Conservation (phyloP, 331 rosid genomes). For the Quercus phellos region DNA sequence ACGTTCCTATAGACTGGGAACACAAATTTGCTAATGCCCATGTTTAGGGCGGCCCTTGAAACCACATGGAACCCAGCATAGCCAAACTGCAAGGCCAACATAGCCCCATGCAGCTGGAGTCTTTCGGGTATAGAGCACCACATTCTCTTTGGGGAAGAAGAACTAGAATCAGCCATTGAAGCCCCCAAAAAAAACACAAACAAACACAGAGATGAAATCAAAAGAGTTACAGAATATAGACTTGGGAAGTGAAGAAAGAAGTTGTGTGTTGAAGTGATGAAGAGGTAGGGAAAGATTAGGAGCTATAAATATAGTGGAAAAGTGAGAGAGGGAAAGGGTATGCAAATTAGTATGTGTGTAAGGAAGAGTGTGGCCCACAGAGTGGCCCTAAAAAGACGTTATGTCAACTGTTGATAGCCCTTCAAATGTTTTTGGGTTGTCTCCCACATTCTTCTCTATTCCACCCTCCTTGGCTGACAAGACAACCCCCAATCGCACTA, state of each 20-base stretch:
- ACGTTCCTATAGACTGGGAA: conserved; percentile 88
- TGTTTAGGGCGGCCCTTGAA: conserved; percentile 90
- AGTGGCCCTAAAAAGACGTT: conserved; percentile 48
- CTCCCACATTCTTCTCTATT: conserved; percentile 64
- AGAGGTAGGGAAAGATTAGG: conserved; percentile 23
- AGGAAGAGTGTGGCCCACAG: conserved; percentile 27
- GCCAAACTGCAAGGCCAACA: conserved; percentile 93
- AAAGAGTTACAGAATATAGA: conserved; percentile 1
- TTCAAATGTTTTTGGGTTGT: conserved; percentile 62
- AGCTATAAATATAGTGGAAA: conserved; percentile 49
- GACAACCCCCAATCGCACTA: conserved; percentile 41
- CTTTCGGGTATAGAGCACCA: conserved; percentile 78
- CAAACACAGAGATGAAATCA: background rate
- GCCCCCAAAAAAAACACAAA: background rate
- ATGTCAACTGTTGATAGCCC: conserved; percentile 60
- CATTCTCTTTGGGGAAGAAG: conserved; percentile 43
- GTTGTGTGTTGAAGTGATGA: conserved; percentile 31
- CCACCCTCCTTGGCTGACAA: conserved; percentile 37
- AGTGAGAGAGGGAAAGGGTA: background rate
- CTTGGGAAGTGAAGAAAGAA: background rate
- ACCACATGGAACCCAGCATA: conserved; percentile 95
- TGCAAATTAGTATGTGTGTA: background rate
- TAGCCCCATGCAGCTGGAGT: conserved; percentile 86
- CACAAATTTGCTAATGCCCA: conserved; percentile 93
- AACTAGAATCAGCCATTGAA: conserved; percentile 59